Conservation (phyloP, 179 eudicot species). For the Camellia oleifera region DNA sequence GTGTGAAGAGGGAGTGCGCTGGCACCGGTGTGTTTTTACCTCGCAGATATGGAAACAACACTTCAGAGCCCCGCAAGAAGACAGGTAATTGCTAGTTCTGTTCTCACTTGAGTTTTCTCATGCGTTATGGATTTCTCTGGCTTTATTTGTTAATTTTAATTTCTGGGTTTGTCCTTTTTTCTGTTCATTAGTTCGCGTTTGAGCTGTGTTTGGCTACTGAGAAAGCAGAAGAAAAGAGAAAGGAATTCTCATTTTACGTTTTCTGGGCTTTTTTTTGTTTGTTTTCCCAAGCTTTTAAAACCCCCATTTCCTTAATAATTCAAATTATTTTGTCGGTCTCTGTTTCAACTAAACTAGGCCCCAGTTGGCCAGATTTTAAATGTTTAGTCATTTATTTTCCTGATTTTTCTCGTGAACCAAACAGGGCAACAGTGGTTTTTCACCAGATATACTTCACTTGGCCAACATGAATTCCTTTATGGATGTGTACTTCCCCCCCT, state of each 20-base stretch:
- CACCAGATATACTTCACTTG: too few species aligned
- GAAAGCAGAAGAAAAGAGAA: background rate
- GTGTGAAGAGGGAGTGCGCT: constrained; percentile 43
- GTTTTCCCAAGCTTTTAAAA: too few species aligned
- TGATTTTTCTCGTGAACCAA: background rate
- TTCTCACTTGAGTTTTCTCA: background rate
- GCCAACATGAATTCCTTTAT: background rate
- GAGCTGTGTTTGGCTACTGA: background rate
- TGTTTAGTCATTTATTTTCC: background rate
- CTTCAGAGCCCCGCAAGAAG: constrained; percentile 38
- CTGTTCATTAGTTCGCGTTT: background rate
- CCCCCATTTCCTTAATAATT: too few species aligned
- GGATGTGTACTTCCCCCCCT: background rate
- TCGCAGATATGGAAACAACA: constrained; percentile 30
- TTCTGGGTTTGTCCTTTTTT: background rate
- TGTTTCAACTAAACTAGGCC: too few species aligned
- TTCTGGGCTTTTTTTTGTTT: background rate
- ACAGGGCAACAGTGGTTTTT: background rate
- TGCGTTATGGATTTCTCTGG: background rate
- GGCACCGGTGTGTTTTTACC: constrained; percentile 89
- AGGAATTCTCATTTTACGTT: background rate
- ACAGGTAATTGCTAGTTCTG: constrained; percentile 24
- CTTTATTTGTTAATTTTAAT: background rate
- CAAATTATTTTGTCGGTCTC: too few species aligned
- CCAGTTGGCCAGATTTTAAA: background rate